Conservation (phyloP, 192 early-diverging fungal genomes). For the Rhizoclosmatium sp. region DNA sequence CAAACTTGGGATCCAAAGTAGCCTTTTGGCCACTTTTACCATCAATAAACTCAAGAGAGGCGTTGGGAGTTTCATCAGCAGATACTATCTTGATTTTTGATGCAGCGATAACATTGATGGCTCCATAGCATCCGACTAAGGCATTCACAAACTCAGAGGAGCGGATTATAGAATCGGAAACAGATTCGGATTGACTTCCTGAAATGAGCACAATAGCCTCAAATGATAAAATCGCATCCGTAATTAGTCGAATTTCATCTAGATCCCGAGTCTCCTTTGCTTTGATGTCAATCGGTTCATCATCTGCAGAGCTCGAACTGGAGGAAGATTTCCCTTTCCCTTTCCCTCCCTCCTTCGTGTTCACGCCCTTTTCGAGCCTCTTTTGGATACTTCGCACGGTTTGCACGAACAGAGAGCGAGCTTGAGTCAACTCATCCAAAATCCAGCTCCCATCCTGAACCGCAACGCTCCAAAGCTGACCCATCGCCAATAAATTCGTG, state of each 20-base stretch:
- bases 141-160: conserved; percentile 27
- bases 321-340: conserved; percentile 41
- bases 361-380: conserved; percentile 40
- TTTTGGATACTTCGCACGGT: conserved; percentile 45
- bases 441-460: background rate
- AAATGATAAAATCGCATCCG: conserved; percentile 36
- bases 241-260: conserved; percentile 32
- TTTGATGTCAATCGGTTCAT: background rate
- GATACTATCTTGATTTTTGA: conserved; percentile 26
- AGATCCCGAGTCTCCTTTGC: background rate
- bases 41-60: conserved; percentile 40
- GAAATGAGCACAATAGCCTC: conserved; percentile 32
- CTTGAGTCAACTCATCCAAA: background rate
- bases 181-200: background rate
- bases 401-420: conserved; percentile 25
- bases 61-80: conserved; percentile 40
- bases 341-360: conserved; percentile 39
- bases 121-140: conserved; percentile 44
- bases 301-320: background rate
- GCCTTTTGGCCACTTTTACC: conserved; percentile 22
- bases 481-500: background rate
- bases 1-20: conserved; percentile 22
- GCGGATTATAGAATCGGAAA: conserved; percentile 32
- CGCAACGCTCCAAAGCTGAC: background rate
- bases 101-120: conserved; percentile 41